Conservation (phyloP, 345 rosid species). For the Pseudoturritis turrita region DNA sequence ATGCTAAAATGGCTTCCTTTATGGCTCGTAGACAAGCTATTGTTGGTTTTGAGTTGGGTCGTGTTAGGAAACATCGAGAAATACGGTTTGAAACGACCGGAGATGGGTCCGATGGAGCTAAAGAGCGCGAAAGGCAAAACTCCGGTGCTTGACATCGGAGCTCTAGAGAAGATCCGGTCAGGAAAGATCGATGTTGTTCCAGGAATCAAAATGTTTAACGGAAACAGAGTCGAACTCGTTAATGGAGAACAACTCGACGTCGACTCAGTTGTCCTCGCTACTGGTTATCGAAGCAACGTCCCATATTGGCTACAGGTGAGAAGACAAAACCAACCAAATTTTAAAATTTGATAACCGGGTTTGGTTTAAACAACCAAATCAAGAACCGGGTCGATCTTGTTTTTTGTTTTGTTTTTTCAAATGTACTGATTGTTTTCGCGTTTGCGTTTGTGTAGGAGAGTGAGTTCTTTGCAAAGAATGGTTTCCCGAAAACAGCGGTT, state of each 20-base stretch:
- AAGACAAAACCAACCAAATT: background rate
- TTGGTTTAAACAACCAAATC: background rate
- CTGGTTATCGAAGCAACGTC: conserved; percentile 75
- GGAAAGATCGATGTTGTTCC: conserved; percentile 72
- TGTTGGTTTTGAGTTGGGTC: conserved; percentile 51
- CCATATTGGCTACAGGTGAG: conserved; percentile 74
- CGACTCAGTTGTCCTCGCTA: conserved; percentile 65
- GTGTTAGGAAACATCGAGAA: conserved; percentile 52
- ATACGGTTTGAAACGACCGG: conserved; percentile 63
- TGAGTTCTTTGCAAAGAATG: conserved; percentile 76
- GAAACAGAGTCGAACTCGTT: conserved; percentile 52
- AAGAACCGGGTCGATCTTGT: no score
- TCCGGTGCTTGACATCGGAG: conserved; percentile 80
- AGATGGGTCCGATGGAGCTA: conserved; percentile 61
- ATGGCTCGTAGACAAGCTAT: conserved; percentile 67
- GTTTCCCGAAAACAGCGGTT: conserved; percentile 53
- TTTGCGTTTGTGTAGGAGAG: conserved; percentile 45
- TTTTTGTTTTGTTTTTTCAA: background rate
- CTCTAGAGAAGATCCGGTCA: conserved; percentile 58
- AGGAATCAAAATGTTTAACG: conserved; percentile 53
- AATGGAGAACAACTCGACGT: conserved; percentile 51
- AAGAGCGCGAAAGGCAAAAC: conserved; percentile 63
- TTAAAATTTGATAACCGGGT: background rate
- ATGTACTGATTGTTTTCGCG: conserved; percentile 18
- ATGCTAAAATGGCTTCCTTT: conserved; percentile 69